Conservation (phyloP, 768 basidiomycete genomes). For the Tulasnella sp. region DNA sequence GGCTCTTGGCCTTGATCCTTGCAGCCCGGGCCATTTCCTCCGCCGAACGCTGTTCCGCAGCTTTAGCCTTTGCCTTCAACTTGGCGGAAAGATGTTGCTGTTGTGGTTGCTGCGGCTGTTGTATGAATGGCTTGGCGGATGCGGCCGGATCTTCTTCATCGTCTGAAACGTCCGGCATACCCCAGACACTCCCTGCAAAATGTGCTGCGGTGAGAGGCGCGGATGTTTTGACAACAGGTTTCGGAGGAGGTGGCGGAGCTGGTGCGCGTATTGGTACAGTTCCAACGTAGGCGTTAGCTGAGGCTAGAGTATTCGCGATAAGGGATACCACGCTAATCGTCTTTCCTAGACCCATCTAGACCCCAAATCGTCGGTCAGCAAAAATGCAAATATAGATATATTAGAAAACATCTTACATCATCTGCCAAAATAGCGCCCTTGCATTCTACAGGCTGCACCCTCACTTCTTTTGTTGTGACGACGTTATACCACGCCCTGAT, state of each 20-base stretch:
- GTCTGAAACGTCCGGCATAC: constrained; percentile 49
- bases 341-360: constrained; percentile 94
- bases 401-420: constrained; percentile 56
- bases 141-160: constrained; percentile 10
- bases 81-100: constrained; percentile 30
- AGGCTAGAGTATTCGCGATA: constrained; percentile 70
- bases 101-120: neutral
- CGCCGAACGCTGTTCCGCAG: constrained; percentile 38
- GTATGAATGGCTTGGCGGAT: constrained; percentile 19
- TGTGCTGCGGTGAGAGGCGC: constrained; percentile 39
- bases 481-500: constrained; percentile 56
- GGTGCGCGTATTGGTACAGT: constrained; percentile 15
- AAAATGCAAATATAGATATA: constrained; percentile 13
- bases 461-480: constrained; percentile 71
- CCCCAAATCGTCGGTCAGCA: constrained; percentile 13
- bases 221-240: constrained; percentile 11
- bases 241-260: constrained; percentile 30
- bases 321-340: constrained; percentile 93
- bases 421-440: constrained; percentile 93
- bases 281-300: constrained; percentile 50
- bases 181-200: constrained; percentile 74
- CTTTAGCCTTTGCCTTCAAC: constrained; percentile 55
- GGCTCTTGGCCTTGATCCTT: constrained; percentile 70
- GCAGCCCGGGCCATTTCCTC: constrained; percentile 54
- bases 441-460: constrained; percentile 53